Evolutionary conservation across 2,329 filamentous ascomycete genomes (phyloP).

Genomic region (Boeremia exigua): DNA sequence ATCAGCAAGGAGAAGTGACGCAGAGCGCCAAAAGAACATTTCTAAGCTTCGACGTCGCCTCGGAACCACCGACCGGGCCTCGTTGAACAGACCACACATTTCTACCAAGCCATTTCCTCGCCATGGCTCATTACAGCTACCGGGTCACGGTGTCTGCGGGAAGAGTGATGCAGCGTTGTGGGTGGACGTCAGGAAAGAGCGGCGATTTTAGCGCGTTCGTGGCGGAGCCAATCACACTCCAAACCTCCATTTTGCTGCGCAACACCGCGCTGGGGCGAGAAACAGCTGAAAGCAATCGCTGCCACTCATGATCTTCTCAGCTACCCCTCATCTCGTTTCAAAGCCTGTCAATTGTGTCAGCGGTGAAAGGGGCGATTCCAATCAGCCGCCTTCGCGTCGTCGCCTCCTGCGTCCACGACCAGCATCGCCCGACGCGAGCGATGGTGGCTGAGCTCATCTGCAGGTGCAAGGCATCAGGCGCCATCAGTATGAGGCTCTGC

Average conservation of each 20-base stretch:
- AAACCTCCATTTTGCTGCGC: slow-evolving; percentile 20
- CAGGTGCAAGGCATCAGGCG: background rate
- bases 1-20: slow-evolving; percentile 19
- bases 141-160: slow-evolving; percentile 25
- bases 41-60: slow-evolving; percentile 14
- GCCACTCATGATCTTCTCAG: slow-evolving; percentile 31
- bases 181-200: slow-evolving; percentile 34
- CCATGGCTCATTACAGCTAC: slow-evolving; percentile 32
- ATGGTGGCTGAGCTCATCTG: slow-evolving; percentile 22
- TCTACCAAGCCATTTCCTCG: slow-evolving; percentile 9
- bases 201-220: slow-evolving; percentile 28
- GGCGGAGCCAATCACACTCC: slow-evolving; percentile 31
- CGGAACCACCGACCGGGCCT: slow-evolving; percentile 14
- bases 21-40: slow-evolving; percentile 23
- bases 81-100: slow-evolving; percentile 25
- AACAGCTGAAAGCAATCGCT: slow-evolving; percentile 18
- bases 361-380: slow-evolving; percentile 23
- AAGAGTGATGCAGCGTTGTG: slow-evolving; percentile 35
- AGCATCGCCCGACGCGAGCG: slow-evolving; percentile 20
- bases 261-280: slow-evolving; percentile 20
- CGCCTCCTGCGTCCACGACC: slow-evolving; percentile 27
- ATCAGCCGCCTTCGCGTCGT: slow-evolving; percentile 28
- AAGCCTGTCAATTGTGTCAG: slow-evolving; percentile 11
- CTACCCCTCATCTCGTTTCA: slow-evolving; percentile 41
- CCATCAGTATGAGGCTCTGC: slow-evolving; percentile 3